Evolutionary conservation across 2,329 filamentous ascomycete genomes (phyloP), one percentile per base, ranked within the genome.

Genomic region (Beauveria varroae): DNA sequence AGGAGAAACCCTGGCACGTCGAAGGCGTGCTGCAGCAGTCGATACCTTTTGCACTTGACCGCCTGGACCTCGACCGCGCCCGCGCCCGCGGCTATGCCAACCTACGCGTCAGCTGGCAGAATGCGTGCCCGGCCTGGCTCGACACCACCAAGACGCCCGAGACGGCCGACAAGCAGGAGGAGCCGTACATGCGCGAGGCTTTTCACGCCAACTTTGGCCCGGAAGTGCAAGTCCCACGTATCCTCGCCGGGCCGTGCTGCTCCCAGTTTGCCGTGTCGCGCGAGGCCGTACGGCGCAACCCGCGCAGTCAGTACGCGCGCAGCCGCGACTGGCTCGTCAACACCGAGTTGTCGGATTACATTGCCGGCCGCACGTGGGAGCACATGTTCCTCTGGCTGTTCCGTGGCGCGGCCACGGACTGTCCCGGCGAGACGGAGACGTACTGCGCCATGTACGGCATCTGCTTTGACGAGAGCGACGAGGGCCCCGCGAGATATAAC

Each of bases 61-160:
- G 69, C 46, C 69, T 74, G 14, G 69, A 72, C 63, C 67, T 75
- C 5, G 46, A 67, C 2, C 67, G 69, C 40, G 78, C 84, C 14
- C 73, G 75, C 61, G 67, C 76, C 60, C 72, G 80, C 58, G 77
- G 80, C 14, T 85, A 83, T 67, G 76, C 82, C 66, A 85, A 84
- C 66, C 73, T 85, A 66, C 75, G 81, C 6, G 82, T 81, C 64
- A 76, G 74, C 61, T 84, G 81, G 81, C 71, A 78, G 40, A 77
- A 79, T 3, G 82, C 80, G 5, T 85, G 82, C 66, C 83, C 81
- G 0, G 75, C 75, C 47, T 83, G 81, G 79, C 77, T 84, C 62
- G 70, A 75, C 64, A 74, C 72, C 8, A 70, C 68, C 41, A 68
- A 66, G 30, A 58, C 64, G 34, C 44, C 62, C 14, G 64, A 65